A percentile compares a stretch with the other conserved stretches of the same genome.
Evolutionary conservation across 768 basidiomycete species (phyloP).

Genomic region (Amanita exitialis): DNA sequence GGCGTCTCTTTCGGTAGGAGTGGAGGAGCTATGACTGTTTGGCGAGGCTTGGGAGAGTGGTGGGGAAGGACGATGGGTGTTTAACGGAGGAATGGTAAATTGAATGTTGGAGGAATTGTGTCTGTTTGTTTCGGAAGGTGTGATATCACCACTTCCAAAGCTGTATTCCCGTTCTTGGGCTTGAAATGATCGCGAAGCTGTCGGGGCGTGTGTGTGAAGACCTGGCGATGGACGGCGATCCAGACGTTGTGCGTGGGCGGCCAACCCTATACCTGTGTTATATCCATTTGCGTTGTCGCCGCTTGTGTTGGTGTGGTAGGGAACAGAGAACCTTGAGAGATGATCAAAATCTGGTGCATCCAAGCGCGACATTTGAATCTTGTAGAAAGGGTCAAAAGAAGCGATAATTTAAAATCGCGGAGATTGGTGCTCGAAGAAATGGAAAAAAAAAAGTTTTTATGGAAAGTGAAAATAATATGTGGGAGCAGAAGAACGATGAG

Average conservation of each 20-base stretch:
- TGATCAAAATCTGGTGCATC: slow-evolving; percentile 32
- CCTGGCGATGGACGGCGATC: slow-evolving; percentile 22
- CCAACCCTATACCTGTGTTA: slow-evolving; percentile 8
- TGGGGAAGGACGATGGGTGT: slow-evolving; percentile 23
- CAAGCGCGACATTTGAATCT: slow-evolving; percentile 29
- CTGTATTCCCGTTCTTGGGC: slow-evolving; percentile 21
- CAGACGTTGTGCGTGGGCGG: slow-evolving; percentile 13
- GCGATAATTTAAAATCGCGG: no score
- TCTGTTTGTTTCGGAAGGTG: slow-evolving; percentile 30
- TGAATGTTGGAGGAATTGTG: slow-evolving; percentile 25
- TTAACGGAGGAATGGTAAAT: slow-evolving; percentile 31
- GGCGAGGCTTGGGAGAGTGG: slow-evolving; percentile 16
- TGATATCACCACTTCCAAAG: slow-evolving; percentile 12
- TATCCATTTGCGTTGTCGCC: slow-evolving; percentile 14
- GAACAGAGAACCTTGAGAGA: slow-evolving; percentile 19
- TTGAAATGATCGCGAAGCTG: slow-evolving; percentile 18
- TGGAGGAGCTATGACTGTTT: slow-evolving; percentile 16
- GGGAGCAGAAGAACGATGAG: slow-evolving; percentile 6
- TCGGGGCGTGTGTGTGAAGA: slow-evolving; percentile 5
- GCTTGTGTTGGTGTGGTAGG: slow-evolving; percentile 16
- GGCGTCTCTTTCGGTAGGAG: slow-evolving; percentile 23
- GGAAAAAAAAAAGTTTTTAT: background rate
- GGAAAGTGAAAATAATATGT: background rate
- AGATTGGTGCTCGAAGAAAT: background rate
- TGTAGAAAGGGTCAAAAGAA: slow-evolving; percentile 2